phyloP scores from a whole-genome alignment of 768 basidiomycete species.

The Xerocomellus dryophilus region DNA sequence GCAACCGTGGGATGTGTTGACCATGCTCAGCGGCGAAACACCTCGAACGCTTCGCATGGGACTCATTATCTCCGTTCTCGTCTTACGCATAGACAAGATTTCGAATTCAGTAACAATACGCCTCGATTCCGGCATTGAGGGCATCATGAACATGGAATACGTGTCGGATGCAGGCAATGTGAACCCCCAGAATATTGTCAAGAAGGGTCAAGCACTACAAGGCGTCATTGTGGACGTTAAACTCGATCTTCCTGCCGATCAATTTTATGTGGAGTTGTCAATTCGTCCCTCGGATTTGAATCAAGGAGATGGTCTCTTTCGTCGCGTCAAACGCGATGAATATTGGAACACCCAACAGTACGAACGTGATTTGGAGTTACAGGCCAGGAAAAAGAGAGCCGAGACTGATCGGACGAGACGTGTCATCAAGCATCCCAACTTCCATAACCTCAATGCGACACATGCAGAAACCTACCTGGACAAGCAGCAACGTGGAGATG shows the following conservation, averaged over 20 bases:
- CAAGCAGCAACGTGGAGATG: slow-evolving; percentile 90
- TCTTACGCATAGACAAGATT: slow-evolving; percentile 47
- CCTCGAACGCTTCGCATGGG: slow-evolving; percentile 69
- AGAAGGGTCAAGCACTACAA: slow-evolving; percentile 76
- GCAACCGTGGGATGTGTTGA: slow-evolving; percentile 75
- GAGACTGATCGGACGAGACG: slow-evolving; percentile 77
- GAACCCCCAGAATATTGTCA: slow-evolving; percentile 48
- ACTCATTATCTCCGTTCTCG: slow-evolving; percentile 75
- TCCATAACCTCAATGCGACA: slow-evolving; percentile 88
- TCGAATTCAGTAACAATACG: slow-evolving; percentile 57
- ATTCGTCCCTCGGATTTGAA: slow-evolving; percentile 58
- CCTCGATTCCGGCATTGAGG: slow-evolving; percentile 94
- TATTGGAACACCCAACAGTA: slow-evolving; percentile 64
- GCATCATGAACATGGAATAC: slow-evolving; percentile 59
- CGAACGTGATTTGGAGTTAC: slow-evolving; percentile 66
- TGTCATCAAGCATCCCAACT: slow-evolving; percentile 96
- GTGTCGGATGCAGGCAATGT: slow-evolving; percentile 48
- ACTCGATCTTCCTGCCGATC: slow-evolving; percentile 55
- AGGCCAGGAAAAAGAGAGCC: slow-evolving; percentile 79
- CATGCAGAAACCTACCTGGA: slow-evolving; percentile 90
- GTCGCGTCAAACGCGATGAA: slow-evolving; percentile 57
- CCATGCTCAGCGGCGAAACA: slow-evolving; percentile 96
- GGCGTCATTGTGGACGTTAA: slow-evolving; percentile 76
- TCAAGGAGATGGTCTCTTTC: slow-evolving; percentile 60
- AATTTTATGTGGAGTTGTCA: slow-evolving; percentile 73